Percentiles rank a stretch among this genome's conserved stretches.
Evolutionary conservation across 2,329 filamentous ascomycete genomes (phyloP).

Genomic region (Cordyceps militaris): DNA sequence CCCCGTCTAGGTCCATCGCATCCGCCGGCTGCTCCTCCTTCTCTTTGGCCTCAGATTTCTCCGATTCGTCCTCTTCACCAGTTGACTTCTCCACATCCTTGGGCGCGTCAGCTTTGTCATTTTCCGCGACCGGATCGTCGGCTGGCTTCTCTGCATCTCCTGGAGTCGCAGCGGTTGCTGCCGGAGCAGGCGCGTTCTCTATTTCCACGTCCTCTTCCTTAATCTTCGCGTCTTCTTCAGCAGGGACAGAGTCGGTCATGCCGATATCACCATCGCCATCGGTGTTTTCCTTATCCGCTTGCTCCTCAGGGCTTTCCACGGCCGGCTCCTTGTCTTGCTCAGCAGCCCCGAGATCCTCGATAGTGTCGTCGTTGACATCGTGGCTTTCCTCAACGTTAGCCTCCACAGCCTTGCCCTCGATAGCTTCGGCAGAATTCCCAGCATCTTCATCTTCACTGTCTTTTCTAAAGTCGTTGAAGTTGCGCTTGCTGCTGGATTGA

Average conservation of each 20-base stretch:
- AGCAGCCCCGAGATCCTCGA: constrained; percentile 34
- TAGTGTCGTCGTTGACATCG: constrained; percentile 34
- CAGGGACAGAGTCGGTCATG: constrained; percentile 36
- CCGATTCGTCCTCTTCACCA: constrained; percentile 14
- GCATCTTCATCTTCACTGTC: constrained; percentile 33
- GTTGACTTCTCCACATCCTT: constrained; percentile 6
- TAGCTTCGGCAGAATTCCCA: constrained; percentile 29
- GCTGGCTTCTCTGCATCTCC: constrained; percentile 19
- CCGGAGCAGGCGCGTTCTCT: constrained; percentile 19
- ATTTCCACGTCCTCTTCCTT: constrained; percentile 34
- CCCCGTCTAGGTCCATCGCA: constrained; percentile 29
- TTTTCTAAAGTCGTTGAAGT: constrained; percentile 47
- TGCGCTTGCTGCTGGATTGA: constrained; percentile 40
- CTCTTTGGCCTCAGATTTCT: constrained; percentile 14
- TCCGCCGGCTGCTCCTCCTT: constrained; percentile 20
- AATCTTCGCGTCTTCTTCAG: constrained; percentile 27
- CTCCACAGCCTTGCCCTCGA: constrained; percentile 26
- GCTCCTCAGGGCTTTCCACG: constrained; percentile 16
- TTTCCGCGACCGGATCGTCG: constrained; percentile 7
- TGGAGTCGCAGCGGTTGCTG: constrained; percentile 1
- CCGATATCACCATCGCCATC: constrained; percentile 46
- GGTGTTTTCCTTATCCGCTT: constrained; percentile 24
- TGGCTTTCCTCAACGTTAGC: constrained; percentile 25
- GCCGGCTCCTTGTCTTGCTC: constrained; percentile 23
- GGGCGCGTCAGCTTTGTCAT: neutral